A percentile compares a stretch with the other conserved stretches of the same genome.
phyloP scores from a whole-genome alignment of 2,329 filamentous ascomycete species.

The Passalora sequoiae region DNA sequence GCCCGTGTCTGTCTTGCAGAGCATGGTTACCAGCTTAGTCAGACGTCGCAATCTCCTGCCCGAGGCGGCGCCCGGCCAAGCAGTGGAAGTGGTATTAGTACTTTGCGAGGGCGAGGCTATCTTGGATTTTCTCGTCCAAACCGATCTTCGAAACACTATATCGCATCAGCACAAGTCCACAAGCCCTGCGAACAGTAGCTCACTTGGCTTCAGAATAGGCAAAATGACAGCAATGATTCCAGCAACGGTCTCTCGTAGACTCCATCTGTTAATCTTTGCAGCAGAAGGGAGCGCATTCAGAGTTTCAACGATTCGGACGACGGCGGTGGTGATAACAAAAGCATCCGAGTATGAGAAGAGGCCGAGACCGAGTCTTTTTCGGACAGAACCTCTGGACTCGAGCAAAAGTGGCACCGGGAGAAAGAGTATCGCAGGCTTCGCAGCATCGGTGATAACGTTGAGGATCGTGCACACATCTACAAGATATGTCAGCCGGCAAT shows the following conservation, averaged over 20 bases:
- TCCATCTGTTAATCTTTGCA: constrained; percentile 37
- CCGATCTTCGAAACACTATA: constrained; percentile 24
- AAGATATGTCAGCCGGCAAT: constrained; percentile 26
- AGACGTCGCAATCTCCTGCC: constrained; percentile 6
- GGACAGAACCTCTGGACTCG: constrained; percentile 29
- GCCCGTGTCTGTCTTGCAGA: too few species aligned
- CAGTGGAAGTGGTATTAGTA: not conserved
- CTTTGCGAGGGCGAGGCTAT: too few species aligned
- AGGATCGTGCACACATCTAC: constrained; percentile 26
- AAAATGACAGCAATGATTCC: constrained; percentile 36
- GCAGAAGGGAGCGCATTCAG: constrained; percentile 29
- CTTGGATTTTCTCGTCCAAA: too few species aligned
- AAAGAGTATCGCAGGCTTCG: constrained; percentile 31
- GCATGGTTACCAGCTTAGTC: too few species aligned
- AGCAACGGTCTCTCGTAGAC: constrained; percentile 36
- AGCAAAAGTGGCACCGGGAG: constrained; percentile 36
- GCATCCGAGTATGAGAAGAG: constrained; percentile 35
- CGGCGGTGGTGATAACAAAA: constrained; percentile 36
- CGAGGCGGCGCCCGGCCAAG: not conserved
- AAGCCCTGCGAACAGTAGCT: not conserved
- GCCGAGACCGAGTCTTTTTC: constrained; percentile 32
- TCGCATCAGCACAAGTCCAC: not conserved
- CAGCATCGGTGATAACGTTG: constrained; percentile 34
- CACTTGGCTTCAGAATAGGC: constrained; percentile 31
- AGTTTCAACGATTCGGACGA: constrained; percentile 33